Conservation (phyloP, 306 rosid genomes). For the Citrullus colocynthis region DNA sequence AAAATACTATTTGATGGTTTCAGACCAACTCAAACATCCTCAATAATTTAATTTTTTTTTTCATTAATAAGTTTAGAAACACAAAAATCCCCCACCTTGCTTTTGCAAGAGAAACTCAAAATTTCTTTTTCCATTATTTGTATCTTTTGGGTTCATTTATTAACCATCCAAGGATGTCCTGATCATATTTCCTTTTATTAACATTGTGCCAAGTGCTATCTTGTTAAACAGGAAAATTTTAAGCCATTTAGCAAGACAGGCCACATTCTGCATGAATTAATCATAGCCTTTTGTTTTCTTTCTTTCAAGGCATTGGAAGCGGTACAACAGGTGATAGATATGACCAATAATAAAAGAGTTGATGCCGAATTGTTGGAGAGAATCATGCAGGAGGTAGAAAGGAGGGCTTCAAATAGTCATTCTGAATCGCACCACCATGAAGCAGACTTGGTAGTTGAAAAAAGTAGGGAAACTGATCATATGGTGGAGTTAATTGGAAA, state of each 20-base stretch:
- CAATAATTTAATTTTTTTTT: neutral
- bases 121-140: too few species aligned
- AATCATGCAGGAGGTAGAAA: slow-evolving; percentile 56
- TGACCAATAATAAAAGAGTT: slow-evolving; percentile 47
- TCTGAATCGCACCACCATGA: slow-evolving; percentile 10
- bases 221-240: neutral
- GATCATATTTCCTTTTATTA: too few species aligned
- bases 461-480: slow-evolving; percentile 49
- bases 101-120: neutral
- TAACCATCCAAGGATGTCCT: too few species aligned
- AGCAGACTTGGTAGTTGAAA: slow-evolving; percentile 21
- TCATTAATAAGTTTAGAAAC: neutral
- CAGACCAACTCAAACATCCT: neutral
- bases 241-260: neutral
- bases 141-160: too few species aligned
- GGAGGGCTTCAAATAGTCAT: slow-evolving; percentile 22
- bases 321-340: slow-evolving; percentile 50
- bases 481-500: slow-evolving; percentile 55
- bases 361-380: slow-evolving; percentile 50
- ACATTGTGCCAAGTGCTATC: too few species aligned
- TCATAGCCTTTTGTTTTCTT: neutral
- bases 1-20: neutral
- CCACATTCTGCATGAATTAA: neutral
- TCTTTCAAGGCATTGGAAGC: slow-evolving; percentile 73
- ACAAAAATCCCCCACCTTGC: neutral